These are phyloP conservation scores for Alternaria sp. DNA, from an alignment of 2,329 filamentous ascomycete species.

Conservation along the genomic window DNA sequence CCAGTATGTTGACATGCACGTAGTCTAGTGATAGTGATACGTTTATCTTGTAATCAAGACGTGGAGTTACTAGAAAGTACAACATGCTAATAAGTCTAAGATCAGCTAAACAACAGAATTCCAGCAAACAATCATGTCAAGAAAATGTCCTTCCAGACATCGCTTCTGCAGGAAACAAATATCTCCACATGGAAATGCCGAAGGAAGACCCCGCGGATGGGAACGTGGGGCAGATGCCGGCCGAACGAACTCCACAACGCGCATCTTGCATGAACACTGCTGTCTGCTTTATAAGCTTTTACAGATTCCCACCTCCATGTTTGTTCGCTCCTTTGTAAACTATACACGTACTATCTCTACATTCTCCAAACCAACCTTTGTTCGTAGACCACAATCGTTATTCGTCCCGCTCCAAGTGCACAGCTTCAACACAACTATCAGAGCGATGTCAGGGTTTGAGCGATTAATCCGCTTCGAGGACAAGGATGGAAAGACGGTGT, in stretches of 20 bases:
- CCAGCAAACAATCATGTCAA: no score
- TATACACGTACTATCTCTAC: slow-evolving; percentile 6
- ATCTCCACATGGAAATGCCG: slow-evolving; percentile 18
- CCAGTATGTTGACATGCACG: no score
- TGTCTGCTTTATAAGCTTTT: slow-evolving; percentile 3
- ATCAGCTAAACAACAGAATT: no score
- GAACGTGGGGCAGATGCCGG: slow-evolving; percentile 15
- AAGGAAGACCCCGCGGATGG: slow-evolving; percentile 18
- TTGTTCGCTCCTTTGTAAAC: slow-evolving; percentile 12
- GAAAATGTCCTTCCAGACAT: no score
- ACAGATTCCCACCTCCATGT: slow-evolving; percentile 8
- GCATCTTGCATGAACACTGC: neutral
- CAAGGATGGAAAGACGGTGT: slow-evolving; percentile 41
- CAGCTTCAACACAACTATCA: slow-evolving; percentile 11
- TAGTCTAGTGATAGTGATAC: no score
- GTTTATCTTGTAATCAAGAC: no score
- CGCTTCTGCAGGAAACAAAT: neutral
- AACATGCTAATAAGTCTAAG: no score
- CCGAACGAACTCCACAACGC: slow-evolving; percentile 5
- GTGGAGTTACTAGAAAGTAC: no score
- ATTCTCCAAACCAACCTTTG: neutral
- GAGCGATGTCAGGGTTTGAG: slow-evolving; percentile 41
- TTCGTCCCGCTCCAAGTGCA: neutral
- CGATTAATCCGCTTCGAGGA: slow-evolving; percentile 47
- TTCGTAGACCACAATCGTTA: neutral